Evolutionary conservation across 176 grass and related monocot species (phyloP), one percentile per base, ranked within the genome.

Genomic region (Poa annua): DNA sequence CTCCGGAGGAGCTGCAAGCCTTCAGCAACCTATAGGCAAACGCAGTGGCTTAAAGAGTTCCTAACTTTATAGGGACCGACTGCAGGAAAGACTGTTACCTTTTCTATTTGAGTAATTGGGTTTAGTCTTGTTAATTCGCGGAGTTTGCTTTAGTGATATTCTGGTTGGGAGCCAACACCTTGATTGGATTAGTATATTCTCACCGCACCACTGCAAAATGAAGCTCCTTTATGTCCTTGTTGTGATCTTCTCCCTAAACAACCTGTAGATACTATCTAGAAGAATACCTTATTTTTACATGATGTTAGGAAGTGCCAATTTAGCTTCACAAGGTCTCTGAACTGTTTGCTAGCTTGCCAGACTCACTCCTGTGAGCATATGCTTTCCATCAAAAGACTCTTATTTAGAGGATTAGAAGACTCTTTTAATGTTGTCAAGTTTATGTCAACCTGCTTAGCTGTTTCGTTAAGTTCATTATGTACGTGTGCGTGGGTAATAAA

Each of bases 131-230:
- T 47, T 49, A 80, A 66, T 56, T 75, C 50, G 50, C 19, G 0
- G 3, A 20, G 49, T 34, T 76, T 39, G 17, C 52, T 39, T 22
- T 41, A 9, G 52, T 34, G 74, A 76, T 15, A 76, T 22, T 15
- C 13, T 15, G 19, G 20, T 77, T 41, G 74, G 52, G 52, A 77
- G 20, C 53, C 14, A 72, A 25, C 69, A 72, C 21, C n/a, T 48
- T 49, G 42, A 72, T 72, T 72, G 21, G 21, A 72, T 26, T 48
- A 49, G 21, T 72, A 49, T 72, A 72, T 48, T 72, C 54, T 57
- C 19, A 42, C 55, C 14, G 77, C 44, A 1, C 16, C 13, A 79
- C 25, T 32, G 54, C 20, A 6, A 15, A 45, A 78, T 13, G 38
- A 44, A 26, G 55, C 36, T 78, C 21, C 74, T 78, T 78, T 80